phyloP scores from a whole-genome alignment of 192 early-diverging fungal genomes.

The Podila clonocystis region DNA sequence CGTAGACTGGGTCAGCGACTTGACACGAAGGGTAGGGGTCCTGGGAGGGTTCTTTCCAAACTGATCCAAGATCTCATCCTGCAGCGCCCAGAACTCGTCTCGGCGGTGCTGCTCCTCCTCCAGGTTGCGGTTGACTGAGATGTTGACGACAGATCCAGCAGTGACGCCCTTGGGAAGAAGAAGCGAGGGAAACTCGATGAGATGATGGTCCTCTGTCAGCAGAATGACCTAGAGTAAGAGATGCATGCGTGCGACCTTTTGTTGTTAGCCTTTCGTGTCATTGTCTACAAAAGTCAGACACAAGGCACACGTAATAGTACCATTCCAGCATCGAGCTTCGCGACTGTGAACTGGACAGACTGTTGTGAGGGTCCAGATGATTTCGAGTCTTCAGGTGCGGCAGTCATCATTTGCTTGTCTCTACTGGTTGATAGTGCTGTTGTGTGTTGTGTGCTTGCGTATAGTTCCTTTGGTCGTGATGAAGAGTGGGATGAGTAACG shows the following conservation, averaged over 20 bases:
- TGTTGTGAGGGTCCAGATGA: slow-evolving; percentile 9
- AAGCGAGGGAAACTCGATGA: slow-evolving; percentile 97
- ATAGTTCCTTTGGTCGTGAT: background rate
- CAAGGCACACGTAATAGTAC: slow-evolving; percentile 40
- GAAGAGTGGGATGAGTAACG: too few species aligned
- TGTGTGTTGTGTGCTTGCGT: background rate
- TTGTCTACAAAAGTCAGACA: background rate
- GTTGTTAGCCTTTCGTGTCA: background rate
- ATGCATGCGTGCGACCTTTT: slow-evolving; percentile 34
- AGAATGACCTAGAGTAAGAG: slow-evolving; percentile 67
- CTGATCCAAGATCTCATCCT: slow-evolving; percentile 83
- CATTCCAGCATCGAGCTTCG: slow-evolving; percentile 96
- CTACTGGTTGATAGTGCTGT: background rate
- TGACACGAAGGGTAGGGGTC: slow-evolving; percentile 79
- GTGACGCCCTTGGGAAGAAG: slow-evolving; percentile 94
- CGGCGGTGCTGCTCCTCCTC: slow-evolving; percentile 83
- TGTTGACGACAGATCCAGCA: slow-evolving; percentile 95
- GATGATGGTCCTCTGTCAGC: slow-evolving; percentile 96
- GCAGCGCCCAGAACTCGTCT: slow-evolving; percentile 85
- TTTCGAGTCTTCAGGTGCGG: slow-evolving; percentile 16
- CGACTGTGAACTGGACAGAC: slow-evolving; percentile 87
- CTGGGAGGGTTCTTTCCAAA: slow-evolving; percentile 86
- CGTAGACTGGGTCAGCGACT: slow-evolving; percentile 86
- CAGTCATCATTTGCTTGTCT: slow-evolving; percentile 39
- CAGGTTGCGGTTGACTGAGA: slow-evolving; percentile 91